Conservation (phyloP, 176 grass and related monocot species). For the Neostapfia colusana region DNA sequence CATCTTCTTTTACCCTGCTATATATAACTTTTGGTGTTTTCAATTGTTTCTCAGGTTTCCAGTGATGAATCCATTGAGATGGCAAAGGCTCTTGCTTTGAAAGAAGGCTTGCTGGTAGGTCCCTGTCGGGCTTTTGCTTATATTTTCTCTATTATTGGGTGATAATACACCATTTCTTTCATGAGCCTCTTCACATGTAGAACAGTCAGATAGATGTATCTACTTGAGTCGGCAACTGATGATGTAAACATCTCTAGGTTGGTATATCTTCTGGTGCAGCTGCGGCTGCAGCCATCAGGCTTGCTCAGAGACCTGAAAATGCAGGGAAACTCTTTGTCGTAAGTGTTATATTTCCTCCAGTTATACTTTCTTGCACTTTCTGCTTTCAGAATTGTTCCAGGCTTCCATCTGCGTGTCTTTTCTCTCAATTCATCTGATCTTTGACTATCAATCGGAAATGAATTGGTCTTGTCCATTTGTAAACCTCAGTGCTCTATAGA, state of each 20-base stretch:
- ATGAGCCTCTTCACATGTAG: background rate
- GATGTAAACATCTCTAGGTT: conserved; percentile 47
- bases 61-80: conserved; percentile 87
- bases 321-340: conserved; percentile 86
- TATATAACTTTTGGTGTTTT: conserved; percentile 27
- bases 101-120: conserved; percentile 84
- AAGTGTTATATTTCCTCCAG: conserved; percentile 41
- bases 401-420: background rate
- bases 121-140: background rate
- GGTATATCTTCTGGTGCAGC: conserved; percentile 91
- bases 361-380: background rate
- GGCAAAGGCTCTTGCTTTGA: conserved; percentile 69
- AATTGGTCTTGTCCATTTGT: background rate
- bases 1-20: background rate
- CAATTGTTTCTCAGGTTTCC: conserved; percentile 56
- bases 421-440: background rate
- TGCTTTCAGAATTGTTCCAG: background rate
- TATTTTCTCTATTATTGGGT: background rate
- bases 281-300: conserved; percentile 62
- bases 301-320: conserved; percentile 79
- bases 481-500: background rate
- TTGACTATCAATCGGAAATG: background rate
- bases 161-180: background rate
- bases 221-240: background rate
- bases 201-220: background rate